Conservation (phyloP, 1,284 basidiomycete species). For the Rhodotorula glutinis region DNA sequence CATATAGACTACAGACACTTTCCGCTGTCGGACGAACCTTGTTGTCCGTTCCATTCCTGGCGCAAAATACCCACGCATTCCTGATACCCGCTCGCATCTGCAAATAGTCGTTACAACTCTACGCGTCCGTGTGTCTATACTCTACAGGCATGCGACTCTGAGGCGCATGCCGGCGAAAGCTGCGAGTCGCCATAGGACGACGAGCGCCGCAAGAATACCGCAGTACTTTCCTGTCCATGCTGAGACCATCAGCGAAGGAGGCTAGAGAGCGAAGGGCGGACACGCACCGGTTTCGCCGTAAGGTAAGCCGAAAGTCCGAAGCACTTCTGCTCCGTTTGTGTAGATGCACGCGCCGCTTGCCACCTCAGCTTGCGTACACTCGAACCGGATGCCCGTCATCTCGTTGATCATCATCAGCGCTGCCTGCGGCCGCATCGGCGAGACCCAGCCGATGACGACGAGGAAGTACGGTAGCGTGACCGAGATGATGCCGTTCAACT, state of each 20-base stretch:
- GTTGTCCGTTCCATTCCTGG: not conserved
- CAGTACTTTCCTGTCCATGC: slow-evolving; percentile 48
- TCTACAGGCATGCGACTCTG: slow-evolving; percentile 15
- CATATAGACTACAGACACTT: not conserved
- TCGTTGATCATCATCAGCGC: slow-evolving; percentile 53
- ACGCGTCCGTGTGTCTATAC: not conserved
- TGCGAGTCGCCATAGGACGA: slow-evolving; percentile 24
- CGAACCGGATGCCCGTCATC: slow-evolving; percentile 47
- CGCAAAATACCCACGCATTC: not conserved
- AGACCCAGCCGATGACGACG: slow-evolving; percentile 47
- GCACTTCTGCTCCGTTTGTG: slow-evolving; percentile 50
- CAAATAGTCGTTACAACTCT: not conserved
- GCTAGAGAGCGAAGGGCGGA: not conserved
- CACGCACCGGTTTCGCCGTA: slow-evolving; percentile 18
- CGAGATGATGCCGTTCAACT: slow-evolving; percentile 50
- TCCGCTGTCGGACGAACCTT: not conserved
- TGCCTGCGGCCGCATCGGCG: slow-evolving; percentile 45
- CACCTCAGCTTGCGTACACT: slow-evolving; percentile 48
- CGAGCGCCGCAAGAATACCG: slow-evolving; percentile 48
- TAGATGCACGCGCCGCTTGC: slow-evolving; percentile 49
- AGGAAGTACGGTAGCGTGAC: slow-evolving; percentile 51
- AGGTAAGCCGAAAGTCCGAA: slow-evolving; percentile 35
- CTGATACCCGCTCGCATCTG: no score
- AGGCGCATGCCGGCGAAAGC: slow-evolving; percentile 17
- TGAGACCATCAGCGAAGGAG: slow-evolving; percentile 35